These are phyloP conservation scores for Volvox reticuliferus DNA, from an alignment of 139 green algal genomes.

Conservation along the genomic window DNA sequence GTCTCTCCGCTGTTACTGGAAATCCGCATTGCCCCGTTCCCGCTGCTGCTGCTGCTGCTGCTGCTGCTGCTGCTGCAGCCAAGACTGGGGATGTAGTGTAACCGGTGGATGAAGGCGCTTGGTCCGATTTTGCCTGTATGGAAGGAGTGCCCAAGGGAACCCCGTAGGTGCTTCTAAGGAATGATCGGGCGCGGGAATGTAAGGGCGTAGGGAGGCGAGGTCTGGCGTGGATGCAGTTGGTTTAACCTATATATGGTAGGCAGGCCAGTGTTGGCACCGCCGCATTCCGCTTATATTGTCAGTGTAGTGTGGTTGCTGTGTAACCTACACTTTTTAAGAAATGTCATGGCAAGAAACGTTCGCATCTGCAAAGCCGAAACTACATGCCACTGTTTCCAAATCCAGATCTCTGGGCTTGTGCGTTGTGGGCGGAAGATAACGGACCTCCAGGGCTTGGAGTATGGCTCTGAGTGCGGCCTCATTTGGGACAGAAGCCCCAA, in stretches of 20 bases:
- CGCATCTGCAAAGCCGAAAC: neutral
- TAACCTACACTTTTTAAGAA: neutral
- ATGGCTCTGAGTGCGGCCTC: slow-evolving; percentile 1
- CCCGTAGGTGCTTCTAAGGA: neutral
- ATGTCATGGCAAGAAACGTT: neutral
- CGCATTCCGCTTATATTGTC: neutral
- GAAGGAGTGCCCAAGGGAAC: neutral
- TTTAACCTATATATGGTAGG: no score
- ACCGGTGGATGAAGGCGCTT: neutral
- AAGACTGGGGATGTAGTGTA: neutral
- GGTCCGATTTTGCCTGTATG: neutral
- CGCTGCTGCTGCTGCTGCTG: no score
- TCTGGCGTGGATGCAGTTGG: no score
- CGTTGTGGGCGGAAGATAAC: no score
- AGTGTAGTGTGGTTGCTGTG: neutral
- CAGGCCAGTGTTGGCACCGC: neutral
- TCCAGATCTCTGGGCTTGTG: no score
- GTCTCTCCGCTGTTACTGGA: neutral
- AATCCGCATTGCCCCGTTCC: no score
- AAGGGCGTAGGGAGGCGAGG: no score
- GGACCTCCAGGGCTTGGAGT: neutral
- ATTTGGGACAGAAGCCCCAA: neutral
- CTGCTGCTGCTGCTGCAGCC: neutral
- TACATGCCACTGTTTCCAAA: neutral
- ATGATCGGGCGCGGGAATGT: neutral